Conservation (phyloP, 2,329 filamentous ascomycete species). For the Beauveria sp. region DNA sequence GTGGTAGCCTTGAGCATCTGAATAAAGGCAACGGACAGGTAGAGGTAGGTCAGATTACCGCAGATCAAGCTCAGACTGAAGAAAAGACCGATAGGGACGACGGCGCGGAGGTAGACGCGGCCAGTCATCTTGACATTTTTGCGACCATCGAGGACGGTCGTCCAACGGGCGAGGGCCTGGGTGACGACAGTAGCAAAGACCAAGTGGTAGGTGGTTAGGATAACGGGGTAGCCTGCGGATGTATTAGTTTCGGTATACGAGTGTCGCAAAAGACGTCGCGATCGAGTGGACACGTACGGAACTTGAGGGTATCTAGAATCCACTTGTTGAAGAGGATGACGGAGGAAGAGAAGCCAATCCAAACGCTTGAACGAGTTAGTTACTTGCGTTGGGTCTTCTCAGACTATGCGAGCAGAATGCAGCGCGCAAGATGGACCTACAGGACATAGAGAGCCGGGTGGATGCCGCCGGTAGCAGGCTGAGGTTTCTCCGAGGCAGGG, state of each 20-base stretch:
- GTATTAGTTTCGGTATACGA: slow-evolving; percentile 56
- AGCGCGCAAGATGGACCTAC: slow-evolving; percentile 33
- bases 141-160: slow-evolving; percentile 80
- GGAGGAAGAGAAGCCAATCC: slow-evolving; percentile 87
- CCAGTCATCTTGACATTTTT: slow-evolving; percentile 98
- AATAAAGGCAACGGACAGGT: slow-evolving; percentile 92
- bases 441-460: slow-evolving; percentile 82
- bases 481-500: slow-evolving; percentile 63
- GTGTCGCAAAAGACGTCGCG: slow-evolving; percentile 63
- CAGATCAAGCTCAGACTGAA: slow-evolving; percentile 96
- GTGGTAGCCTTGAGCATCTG: slow-evolving; percentile 99
- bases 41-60: slow-evolving; percentile 91
- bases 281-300: slow-evolving; percentile 50
- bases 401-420: slow-evolving; percentile 13
- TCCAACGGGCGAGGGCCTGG: slow-evolving; percentile 85
- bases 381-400: neutral
- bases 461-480: slow-evolving; percentile 55
- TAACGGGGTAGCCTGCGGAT: slow-evolving; percentile 56
- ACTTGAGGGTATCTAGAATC: slow-evolving; percentile 79
- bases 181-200: slow-evolving; percentile 90
- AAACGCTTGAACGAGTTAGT: slow-evolving; percentile 51
- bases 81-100: slow-evolving; percentile 90
- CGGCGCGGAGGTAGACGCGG: slow-evolving; percentile 83
- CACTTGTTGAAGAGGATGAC: slow-evolving; percentile 99
- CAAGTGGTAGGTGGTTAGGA: slow-evolving; percentile 94